Conservation (phyloP, 1,139 yeast species). For the Pichia sp. region DNA sequence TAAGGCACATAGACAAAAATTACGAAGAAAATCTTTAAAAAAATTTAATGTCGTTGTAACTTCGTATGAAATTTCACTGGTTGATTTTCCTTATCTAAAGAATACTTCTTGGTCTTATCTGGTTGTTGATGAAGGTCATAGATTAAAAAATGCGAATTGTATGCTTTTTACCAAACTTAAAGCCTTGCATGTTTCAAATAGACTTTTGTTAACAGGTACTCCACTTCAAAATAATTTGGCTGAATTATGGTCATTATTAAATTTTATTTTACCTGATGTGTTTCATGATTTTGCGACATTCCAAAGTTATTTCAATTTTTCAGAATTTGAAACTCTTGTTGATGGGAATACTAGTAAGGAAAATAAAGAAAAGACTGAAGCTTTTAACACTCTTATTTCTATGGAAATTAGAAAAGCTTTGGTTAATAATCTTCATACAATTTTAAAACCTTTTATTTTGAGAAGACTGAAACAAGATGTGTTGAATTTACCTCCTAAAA, state of each 20-base stretch:
- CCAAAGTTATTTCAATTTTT: conserved; percentile 90
- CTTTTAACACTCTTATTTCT: conserved; percentile 43
- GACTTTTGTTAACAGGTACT: conserved; percentile 83
- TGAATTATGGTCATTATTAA: conserved; percentile 85
- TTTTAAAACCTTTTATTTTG: conserved; percentile 78
- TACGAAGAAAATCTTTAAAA: conserved; percentile 34
- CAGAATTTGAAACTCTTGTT: conserved; percentile 41
- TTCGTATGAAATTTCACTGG: conserved; percentile 73
- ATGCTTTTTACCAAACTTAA: conserved; percentile 66
- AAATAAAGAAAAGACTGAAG: conserved; percentile 18
- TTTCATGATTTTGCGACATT: conserved; percentile 85
- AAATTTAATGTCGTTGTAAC: conserved; percentile 57
- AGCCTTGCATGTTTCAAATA: conserved; percentile 55
- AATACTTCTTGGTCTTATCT: conserved; percentile 67
- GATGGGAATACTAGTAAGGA: conserved; percentile 29
- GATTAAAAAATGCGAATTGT: conserved; percentile 79
- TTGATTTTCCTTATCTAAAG: conserved; percentile 53
- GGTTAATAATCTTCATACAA: conserved; percentile 74
- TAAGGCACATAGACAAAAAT: conserved; percentile 45
- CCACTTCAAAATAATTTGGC: conserved; percentile 86
- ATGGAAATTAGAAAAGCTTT: conserved; percentile 58
- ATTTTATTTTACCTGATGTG: conserved; percentile 86
- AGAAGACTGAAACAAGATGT: conserved; percentile 77
- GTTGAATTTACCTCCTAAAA: conserved; percentile 72
- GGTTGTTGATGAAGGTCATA: conserved; percentile 94